Percentiles rank a stretch among this genome's conserved stretches.
These are phyloP conservation scores for Termitomyces sp. DNA, from an alignment of 768 basidiomycete species.

Conservation along the genomic window DNA sequence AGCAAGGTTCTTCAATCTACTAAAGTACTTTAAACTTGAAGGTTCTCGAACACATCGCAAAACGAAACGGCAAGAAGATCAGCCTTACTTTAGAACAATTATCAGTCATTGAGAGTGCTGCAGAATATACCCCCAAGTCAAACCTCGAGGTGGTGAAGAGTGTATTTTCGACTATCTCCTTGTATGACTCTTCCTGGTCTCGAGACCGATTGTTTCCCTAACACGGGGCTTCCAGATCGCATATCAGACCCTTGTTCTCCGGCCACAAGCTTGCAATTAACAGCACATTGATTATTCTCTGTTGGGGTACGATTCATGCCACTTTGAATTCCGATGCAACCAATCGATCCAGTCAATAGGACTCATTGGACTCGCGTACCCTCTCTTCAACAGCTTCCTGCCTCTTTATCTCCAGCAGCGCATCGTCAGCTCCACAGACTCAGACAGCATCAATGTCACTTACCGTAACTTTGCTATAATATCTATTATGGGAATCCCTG, in stretches of 20 bases:
- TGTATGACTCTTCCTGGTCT: conserved; percentile 27
- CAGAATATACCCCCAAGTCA: conserved; percentile 17
- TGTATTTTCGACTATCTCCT: conserved; percentile 36
- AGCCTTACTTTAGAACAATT: conserved; percentile 46
- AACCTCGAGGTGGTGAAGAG: conserved; percentile 27
- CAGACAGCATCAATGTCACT: conserved; percentile 23
- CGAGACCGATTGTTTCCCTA: background rate
- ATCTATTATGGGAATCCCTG: conserved; percentile 44
- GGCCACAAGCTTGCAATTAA: conserved; percentile 41
- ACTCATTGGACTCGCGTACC: conserved; percentile 51
- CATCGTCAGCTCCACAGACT: conserved; percentile 20
- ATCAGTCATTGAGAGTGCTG: conserved; percentile 23
- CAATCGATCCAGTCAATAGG: conserved; percentile 18
- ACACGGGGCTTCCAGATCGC: conserved; percentile 30
- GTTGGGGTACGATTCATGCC: conserved; percentile 41
- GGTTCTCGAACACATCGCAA: conserved; percentile 49
- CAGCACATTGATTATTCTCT: conserved; percentile 43
- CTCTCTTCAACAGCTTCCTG: conserved; percentile 50
- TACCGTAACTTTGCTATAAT: conserved; percentile 51
- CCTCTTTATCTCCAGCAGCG: conserved; percentile 43
- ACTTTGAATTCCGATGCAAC: background rate
- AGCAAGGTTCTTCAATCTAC: background rate
- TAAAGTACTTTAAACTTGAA: conserved; percentile 13
- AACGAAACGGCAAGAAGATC: conserved; percentile 41
- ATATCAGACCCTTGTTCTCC: conserved; percentile 47